A percentile compares a stretch with the other conserved stretches of the same genome.
These are phyloP conservation scores for Aspergillus calidoustus DNA, from an alignment of 2,329 filamentous ascomycete species.

Conservation along the genomic window DNA sequence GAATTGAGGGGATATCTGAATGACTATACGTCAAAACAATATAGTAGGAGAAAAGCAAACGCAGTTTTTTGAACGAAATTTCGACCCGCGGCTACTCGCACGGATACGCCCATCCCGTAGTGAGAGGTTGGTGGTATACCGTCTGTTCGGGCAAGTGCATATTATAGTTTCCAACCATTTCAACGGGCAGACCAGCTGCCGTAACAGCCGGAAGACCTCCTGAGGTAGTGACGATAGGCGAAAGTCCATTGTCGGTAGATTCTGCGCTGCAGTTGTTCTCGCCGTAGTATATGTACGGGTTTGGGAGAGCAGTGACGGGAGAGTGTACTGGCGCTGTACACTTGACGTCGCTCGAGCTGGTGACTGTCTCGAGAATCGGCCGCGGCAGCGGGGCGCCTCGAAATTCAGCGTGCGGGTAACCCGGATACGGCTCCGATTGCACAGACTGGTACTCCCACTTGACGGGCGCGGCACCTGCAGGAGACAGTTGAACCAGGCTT, in stretches of 20 bases:
- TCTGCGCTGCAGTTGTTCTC: constrained; percentile 21
- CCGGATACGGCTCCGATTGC: constrained; percentile 25
- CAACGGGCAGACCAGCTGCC: constrained; percentile 25
- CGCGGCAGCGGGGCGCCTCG: constrained; percentile 29
- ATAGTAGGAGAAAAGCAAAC: neutral
- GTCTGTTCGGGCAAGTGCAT: constrained; percentile 30
- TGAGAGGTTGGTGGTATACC: constrained; percentile 18
- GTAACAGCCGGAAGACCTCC: constrained; percentile 21
- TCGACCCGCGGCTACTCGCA: constrained; percentile 16
- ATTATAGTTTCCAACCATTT: constrained; percentile 32
- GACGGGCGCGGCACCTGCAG: constrained; percentile 24
- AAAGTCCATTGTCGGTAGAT: constrained; percentile 21
- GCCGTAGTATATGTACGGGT: constrained; percentile 33
- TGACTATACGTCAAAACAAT: neutral
- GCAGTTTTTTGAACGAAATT: neutral
- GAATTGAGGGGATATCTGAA: neutral
- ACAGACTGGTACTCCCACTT: constrained; percentile 34
- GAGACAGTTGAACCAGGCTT: constrained; percentile 27
- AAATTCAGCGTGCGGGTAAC: constrained; percentile 28
- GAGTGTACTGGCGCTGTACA: constrained; percentile 17
- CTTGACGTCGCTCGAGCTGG: constrained; percentile 21
- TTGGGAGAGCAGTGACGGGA: constrained; percentile 22
- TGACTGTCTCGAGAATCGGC: constrained; percentile 22
- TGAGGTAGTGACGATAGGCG: constrained; percentile 22
- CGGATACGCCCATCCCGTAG: constrained; percentile 27